A percentile compares a stretch with the other conserved stretches of the same genome.
phyloP scores from a whole-genome alignment of 164 flowering plant genomes.

The Tinospora cordifolia region DNA sequence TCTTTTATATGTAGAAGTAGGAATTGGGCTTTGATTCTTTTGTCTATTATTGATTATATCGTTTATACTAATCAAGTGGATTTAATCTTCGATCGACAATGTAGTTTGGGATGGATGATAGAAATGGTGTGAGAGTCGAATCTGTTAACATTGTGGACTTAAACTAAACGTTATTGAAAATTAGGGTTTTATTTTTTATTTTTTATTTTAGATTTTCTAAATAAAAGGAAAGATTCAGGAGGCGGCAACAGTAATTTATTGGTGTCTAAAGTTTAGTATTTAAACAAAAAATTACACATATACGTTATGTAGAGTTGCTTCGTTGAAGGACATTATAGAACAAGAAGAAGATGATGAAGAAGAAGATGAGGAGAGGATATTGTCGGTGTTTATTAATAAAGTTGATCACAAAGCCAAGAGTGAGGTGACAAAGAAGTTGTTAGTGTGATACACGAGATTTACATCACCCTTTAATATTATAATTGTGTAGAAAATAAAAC shows the following conservation, averaged over 20 bases:
- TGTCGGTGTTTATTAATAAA: background rate
- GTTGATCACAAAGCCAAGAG: no score
- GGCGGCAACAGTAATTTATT: background rate
- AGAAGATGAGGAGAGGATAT: conserved; percentile 2
- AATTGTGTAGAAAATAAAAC: no score
- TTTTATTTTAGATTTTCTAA: background rate
- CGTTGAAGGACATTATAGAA: background rate
- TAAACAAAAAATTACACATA: background rate
- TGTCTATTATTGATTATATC: conserved; percentile 10
- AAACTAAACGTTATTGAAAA: background rate
- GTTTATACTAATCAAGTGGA: conserved; percentile 3
- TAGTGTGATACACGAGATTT: no score
- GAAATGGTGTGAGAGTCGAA: conserved; percentile 29
- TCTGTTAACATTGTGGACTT: conserved; percentile 25
- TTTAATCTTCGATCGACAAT: background rate
- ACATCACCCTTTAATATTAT: no score
- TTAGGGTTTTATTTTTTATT: conserved; percentile 22
- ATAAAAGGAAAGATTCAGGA: background rate
- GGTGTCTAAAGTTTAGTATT: background rate
- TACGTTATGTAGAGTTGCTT: conserved; percentile 1
- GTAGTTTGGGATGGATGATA: conserved; percentile 30
- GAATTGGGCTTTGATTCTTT: conserved; percentile 22
- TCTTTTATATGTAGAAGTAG: conserved; percentile 10
- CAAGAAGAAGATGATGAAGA: conserved; percentile 3
- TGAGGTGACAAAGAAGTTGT: no score